These are phyloP conservation scores for Neurospora sp. DNA, from an alignment of 495 filamentous ascomycete species.

Conservation along the genomic window DNA sequence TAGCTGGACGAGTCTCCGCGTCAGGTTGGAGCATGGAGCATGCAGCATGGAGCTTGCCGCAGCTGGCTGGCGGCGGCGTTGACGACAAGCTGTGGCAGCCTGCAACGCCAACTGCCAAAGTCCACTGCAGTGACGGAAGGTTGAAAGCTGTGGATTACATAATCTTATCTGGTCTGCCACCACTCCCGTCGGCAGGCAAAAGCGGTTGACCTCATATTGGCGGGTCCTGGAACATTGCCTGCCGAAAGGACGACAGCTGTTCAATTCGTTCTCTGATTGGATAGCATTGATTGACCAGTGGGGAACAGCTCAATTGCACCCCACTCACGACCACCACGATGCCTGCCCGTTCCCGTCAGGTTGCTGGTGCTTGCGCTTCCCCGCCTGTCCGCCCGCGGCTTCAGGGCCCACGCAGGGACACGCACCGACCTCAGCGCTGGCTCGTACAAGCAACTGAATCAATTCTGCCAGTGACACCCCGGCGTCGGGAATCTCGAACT, in stretches of 20 bases:
- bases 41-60: neutral
- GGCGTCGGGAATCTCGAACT: neutral
- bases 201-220: neutral
- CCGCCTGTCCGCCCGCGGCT: neutral
- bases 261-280: neutral
- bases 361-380: neutral
- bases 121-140: neutral
- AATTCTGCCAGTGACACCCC: neutral
- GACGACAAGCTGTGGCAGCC: slow-evolving; percentile 32
- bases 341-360: neutral
- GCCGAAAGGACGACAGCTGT: neutral
- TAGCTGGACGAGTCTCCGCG: neutral
- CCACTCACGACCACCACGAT: neutral
- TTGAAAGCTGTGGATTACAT: slow-evolving; percentile 12
- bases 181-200: neutral
- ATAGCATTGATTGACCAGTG: neutral
- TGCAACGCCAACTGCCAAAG: slow-evolving; percentile 7
- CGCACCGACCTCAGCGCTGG: neutral
- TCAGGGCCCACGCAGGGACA: neutral
- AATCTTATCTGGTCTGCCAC: slow-evolving; percentile 1
- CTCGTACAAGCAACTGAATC: neutral
- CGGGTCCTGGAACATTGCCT: neutral
- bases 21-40: neutral
- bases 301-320: neutral
- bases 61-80: slow-evolving; percentile 8